Base-by-base conservation (phyloP, 176 grass and related monocot genomes). In the Zea luxurians region DNA sequence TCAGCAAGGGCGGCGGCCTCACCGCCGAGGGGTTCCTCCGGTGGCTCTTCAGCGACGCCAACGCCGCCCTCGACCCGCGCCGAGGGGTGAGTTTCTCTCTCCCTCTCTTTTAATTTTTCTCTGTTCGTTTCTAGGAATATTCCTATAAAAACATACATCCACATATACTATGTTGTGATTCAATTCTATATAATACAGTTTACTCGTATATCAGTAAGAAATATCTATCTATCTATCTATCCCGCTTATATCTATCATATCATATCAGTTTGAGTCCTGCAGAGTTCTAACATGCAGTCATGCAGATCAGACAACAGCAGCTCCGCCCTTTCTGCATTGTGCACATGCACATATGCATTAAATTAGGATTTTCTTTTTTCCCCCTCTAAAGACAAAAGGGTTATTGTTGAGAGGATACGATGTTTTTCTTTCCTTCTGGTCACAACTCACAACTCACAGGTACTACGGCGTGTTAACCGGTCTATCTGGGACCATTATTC, bases 1-100 rank as follows among this genome's bases (percentile, higher is more conserved):
- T 90, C 37, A 91, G 75, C 64, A 91, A 89, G 76, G 86, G 55
- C 64, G 84, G 54, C 63, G 87, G 80, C 63, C 52, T 93, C 50
- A 86, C 89, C 64, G 64, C 84, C 40, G 89, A 94, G 21, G 80
- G 66, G 44, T 90, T 97, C 70, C 85, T 86, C 82, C 76, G 66
- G 3, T 97, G 84, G 82, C 87, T 94, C 62, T 78, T 71, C 80
- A 74, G 69, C 71, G 78, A 93, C 62, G 91, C 83, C 53, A 97
- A 97, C 79, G 65, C 84, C 12, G 82, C 87, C 8, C 46, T 88
- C 41, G 46, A 84, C 64, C 76, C 69, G 17, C 36, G 21, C 15
- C 64, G 20, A 16, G 16, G 63, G 38, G 94, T 97, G 86, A 66
- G 74, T 20, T 13, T 15, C 3, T 8, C 2, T 0, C 4, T 40